Percentiles rank a stretch among this genome's conserved stretches.
phyloP scores from a whole-genome alignment of 371 early-diverging fungal species.

The Caulochytrium protostelioides region DNA sequence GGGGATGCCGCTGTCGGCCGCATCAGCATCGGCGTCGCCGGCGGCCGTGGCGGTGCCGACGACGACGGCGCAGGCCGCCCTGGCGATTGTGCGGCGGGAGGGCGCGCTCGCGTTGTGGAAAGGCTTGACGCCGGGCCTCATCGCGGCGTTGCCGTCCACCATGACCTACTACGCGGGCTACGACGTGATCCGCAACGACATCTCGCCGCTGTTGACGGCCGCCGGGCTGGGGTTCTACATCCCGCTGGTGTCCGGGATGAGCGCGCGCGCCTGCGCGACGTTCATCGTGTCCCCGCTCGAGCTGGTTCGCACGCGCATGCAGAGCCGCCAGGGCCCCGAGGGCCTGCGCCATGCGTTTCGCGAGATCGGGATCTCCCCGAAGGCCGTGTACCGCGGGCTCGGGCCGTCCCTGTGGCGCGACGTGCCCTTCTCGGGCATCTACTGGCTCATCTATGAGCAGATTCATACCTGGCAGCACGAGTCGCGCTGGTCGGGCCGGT shows the following conservation, averaged over 20 bases:
- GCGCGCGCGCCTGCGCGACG: slow-evolving; percentile 54
- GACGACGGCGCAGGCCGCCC: slow-evolving; percentile 2
- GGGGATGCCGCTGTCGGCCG: slow-evolving; percentile 15
- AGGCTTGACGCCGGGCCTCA: slow-evolving; percentile 63
- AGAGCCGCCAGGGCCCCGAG: too few species aligned
- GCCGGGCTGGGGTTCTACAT: slow-evolving; percentile 20
- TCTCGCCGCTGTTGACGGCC: slow-evolving; percentile 9
- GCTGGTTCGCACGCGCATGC: slow-evolving; percentile 69
- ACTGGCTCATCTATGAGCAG: slow-evolving; percentile 76
- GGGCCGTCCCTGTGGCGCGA: slow-evolving; percentile 82
- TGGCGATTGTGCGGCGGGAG: slow-evolving; percentile 53
- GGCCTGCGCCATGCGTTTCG: too few species aligned
- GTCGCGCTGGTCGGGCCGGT: too few species aligned
- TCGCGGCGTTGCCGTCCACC: slow-evolving; percentile 76
- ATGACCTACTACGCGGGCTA: slow-evolving; percentile 86
- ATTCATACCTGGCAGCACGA: too few species aligned
- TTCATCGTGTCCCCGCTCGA: slow-evolving; percentile 77
- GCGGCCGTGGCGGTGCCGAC: slow-evolving; percentile 3
- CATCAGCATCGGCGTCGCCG: slow-evolving; percentile 8
- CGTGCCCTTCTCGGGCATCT: slow-evolving; percentile 73
- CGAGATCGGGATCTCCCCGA: too few species aligned
- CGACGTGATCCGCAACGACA: slow-evolving; percentile 46
- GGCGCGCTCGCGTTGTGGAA: slow-evolving; percentile 58
- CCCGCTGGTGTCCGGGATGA: slow-evolving; percentile 56
- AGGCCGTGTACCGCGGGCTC: slow-evolving; percentile 84